Evolutionary conservation across 371 early-diverging fungal species (phyloP).

Genomic region (Rhizopus arrhizus): DNA sequence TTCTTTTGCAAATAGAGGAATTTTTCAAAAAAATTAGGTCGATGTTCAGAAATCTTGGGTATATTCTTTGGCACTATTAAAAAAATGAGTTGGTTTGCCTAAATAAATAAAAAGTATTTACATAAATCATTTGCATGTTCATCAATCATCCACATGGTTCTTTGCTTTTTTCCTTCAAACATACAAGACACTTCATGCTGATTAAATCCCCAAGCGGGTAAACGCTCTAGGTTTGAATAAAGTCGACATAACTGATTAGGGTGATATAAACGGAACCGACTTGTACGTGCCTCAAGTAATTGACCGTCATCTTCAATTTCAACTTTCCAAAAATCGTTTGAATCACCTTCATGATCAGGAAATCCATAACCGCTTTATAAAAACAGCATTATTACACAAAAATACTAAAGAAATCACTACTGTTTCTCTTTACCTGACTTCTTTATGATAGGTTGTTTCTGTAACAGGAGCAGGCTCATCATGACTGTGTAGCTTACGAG

Average conservation of each 20-base stretch:
- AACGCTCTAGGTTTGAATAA: slow-evolving; percentile 74
- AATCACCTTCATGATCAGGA: slow-evolving; percentile 44
- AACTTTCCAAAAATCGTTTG: slow-evolving; percentile 77
- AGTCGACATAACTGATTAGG: slow-evolving; percentile 73
- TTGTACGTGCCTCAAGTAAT: slow-evolving; percentile 62
- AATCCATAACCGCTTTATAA: slow-evolving; percentile 62
- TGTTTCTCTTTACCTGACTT: slow-evolving; percentile 63
- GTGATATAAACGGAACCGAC: slow-evolving; percentile 75
- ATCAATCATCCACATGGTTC: slow-evolving; percentile 70
- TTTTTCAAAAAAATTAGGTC: slow-evolving; percentile 73
- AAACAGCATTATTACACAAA: background rate
- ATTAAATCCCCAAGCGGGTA: slow-evolving; percentile 97
- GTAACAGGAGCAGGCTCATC: slow-evolving; percentile 75
- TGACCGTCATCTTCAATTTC: slow-evolving; percentile 59
- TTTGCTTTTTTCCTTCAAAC: slow-evolving; percentile 61
- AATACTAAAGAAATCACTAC: background rate
- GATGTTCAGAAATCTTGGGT: slow-evolving; percentile 48
- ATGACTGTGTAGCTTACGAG: slow-evolving; percentile 50
- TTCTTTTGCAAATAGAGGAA: slow-evolving; percentile 78
- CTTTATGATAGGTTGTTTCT: slow-evolving; percentile 86
- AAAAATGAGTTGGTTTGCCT: background rate
- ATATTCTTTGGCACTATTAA: slow-evolving; percentile 45
- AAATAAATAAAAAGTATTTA: slow-evolving; percentile 32
- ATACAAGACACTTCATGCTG: slow-evolving; percentile 95
- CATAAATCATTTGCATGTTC: slow-evolving; percentile 47